phyloP scores from a whole-genome alignment of 352 stramenopile genomes.

The Ophiocytium majus region DNA sequence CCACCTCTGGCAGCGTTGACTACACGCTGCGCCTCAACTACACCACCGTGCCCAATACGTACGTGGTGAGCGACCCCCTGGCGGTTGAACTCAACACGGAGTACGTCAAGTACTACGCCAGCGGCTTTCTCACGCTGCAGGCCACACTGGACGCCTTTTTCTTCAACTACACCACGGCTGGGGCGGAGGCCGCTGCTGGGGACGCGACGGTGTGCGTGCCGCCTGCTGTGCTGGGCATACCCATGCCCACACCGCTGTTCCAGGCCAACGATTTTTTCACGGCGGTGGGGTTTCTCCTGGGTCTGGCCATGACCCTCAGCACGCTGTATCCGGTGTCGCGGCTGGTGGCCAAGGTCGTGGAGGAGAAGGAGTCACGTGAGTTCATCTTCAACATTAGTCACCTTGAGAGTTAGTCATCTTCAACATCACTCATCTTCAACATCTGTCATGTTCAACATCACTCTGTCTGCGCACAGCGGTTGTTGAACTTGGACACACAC shows the following conservation, averaged over 20 bases:
- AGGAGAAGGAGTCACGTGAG: slow-evolving; percentile 77
- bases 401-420: too few species aligned
- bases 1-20: slow-evolving; percentile 35
- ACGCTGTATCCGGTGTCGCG: slow-evolving; percentile 79
- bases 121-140: slow-evolving; percentile 60
- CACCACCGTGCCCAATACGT: slow-evolving; percentile 63
- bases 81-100: slow-evolving; percentile 54
- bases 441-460: too few species aligned
- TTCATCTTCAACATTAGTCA: too few species aligned
- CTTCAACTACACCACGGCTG: slow-evolving; percentile 52
- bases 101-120: slow-evolving; percentile 61
- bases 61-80: slow-evolving; percentile 55
- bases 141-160: slow-evolving; percentile 59
- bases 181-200: background rate
- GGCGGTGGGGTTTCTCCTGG: slow-evolving; percentile 60
- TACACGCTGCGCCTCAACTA: slow-evolving; percentile 66
- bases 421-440: too few species aligned
- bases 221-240: slow-evolving; percentile 37
- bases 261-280: slow-evolving; percentile 62
- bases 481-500: too few species aligned
- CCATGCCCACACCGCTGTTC: slow-evolving; percentile 54
- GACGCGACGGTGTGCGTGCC: slow-evolving; percentile 29
- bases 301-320: slow-evolving; percentile 59
- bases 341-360: slow-evolving; percentile 75
- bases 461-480: too few species aligned